Percentiles rank a stretch among this genome's conserved stretches.
Evolutionary conservation across 2,329 filamentous ascomycete species (phyloP).

Genomic region (Cercospora berteroae): DNA sequence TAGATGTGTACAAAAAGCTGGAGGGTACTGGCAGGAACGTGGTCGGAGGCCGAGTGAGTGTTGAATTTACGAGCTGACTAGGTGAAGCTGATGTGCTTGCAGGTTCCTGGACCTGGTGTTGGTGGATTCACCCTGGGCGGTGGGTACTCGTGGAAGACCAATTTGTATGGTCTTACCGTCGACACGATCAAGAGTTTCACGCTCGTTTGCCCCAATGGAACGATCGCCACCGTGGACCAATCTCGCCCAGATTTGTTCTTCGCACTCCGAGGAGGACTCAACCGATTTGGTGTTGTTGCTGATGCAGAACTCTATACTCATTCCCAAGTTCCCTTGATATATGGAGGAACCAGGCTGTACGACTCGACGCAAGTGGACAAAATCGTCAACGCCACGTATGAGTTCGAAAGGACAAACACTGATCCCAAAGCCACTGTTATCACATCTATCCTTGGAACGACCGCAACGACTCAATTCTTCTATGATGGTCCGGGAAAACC

Average conservation of each 20-base stretch:
- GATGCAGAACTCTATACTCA: slow-evolving; percentile 6
- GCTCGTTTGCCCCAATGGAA: slow-evolving; percentile 13
- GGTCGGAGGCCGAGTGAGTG: slow-evolving; percentile 13
- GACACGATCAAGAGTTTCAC: slow-evolving; percentile 13
- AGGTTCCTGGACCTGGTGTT: slow-evolving; percentile 16
- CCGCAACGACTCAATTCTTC: slow-evolving; percentile 9
- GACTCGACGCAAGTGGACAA: not conserved
- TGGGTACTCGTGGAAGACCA: slow-evolving; percentile 16
- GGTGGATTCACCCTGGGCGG: slow-evolving; percentile 18
- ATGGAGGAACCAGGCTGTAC: slow-evolving; percentile 10
- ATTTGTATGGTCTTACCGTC: slow-evolving; percentile 12
- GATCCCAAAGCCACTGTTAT: slow-evolving; percentile 17
- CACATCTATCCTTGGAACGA: slow-evolving; percentile 1
- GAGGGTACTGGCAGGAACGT: slow-evolving; percentile 13
- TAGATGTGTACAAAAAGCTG: slow-evolving; percentile 16
- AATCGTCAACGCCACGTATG: slow-evolving; percentile 8
- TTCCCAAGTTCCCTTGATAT: slow-evolving; percentile 7
- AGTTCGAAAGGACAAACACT: slow-evolving; percentile 3
- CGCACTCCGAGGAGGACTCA: slow-evolving; percentile 13
- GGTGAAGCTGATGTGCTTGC: not conserved
- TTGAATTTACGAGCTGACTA: not conserved
- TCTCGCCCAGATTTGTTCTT: slow-evolving; percentile 15
- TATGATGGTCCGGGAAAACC: slow-evolving; percentile 3
- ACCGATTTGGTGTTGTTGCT: slow-evolving; percentile 14
- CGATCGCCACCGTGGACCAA: not conserved